Conservation (phyloP, 2,329 filamentous ascomycete genomes). For the Acrocalymma vagum region DNA sequence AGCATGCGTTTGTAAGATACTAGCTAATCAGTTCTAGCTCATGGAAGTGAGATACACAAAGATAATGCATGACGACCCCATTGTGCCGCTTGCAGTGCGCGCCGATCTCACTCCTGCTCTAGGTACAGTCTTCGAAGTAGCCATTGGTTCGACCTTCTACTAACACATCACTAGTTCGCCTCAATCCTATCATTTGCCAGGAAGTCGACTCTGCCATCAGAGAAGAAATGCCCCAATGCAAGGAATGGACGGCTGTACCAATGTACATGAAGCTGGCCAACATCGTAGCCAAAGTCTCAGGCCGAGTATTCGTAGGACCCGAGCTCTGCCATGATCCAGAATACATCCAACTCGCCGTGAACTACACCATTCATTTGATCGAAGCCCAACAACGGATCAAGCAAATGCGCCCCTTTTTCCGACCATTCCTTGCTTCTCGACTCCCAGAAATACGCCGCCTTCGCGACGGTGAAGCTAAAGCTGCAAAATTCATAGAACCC, state of each 20-base stretch:
- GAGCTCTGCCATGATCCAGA: constrained; percentile 36
- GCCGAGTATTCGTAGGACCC: constrained; percentile 42
- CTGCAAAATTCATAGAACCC: constrained; percentile 26
- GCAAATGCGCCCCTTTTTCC: constrained; percentile 30
- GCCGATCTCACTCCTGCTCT: constrained; percentile 45
- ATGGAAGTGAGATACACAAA: constrained; percentile 44
- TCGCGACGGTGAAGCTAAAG: constrained; percentile 21
- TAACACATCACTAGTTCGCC: constrained; percentile 30
- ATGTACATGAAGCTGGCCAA: constrained; percentile 38
- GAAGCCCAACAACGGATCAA: constrained; percentile 36
- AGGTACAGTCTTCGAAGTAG: constrained; percentile 23
- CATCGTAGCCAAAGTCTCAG: constrained; percentile 44
- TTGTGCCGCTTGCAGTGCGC: constrained; percentile 33
- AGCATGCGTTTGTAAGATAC: neutral
- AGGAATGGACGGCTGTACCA: constrained; percentile 41
- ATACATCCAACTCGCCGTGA: constrained; percentile 37
- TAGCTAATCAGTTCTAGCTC: constrained; percentile 23
- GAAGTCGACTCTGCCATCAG: constrained; percentile 40
- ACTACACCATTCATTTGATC: constrained; percentile 44
- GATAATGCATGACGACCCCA: constrained; percentile 23
- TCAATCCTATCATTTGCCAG: constrained; percentile 35
- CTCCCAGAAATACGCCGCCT: constrained; percentile 32
- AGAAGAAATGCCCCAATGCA: constrained; percentile 35
- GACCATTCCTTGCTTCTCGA: constrained; percentile 33
- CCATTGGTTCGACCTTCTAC: neutral